phyloP scores from a whole-genome alignment of 305 asterid genomes.

The Fraxinus sp. region DNA sequence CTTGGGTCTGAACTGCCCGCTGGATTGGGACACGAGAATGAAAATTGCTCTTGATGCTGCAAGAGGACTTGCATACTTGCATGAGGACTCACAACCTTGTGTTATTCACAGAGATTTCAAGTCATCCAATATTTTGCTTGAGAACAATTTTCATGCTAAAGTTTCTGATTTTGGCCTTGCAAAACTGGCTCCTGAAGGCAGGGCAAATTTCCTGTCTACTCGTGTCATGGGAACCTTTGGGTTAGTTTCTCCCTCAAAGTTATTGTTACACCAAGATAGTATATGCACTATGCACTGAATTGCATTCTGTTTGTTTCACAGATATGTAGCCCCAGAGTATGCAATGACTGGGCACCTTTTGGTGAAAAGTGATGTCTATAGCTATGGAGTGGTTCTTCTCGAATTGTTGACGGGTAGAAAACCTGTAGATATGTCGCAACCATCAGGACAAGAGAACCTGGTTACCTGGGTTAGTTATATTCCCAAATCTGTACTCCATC shows the following conservation, averaged over 20 bases:
- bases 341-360: constrained; percentile 98
- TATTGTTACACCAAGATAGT: not conserved
- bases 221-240: constrained; percentile 99
- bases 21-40: constrained; percentile 97
- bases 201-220: constrained; percentile 80
- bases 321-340: constrained; percentile 97
- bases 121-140: constrained; percentile 93
- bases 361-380: constrained; percentile 97
- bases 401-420: constrained; percentile 90
- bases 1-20: constrained; percentile 87
- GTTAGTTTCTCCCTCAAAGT: constrained; percentile 44
- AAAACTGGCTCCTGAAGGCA: constrained; percentile 95
- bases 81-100: constrained; percentile 97
- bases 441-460: constrained; percentile 94
- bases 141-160: constrained; percentile 84
- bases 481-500: constrained; percentile 1
- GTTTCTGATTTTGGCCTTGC: constrained; percentile 99
- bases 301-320: constrained; percentile 31
- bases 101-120: constrained; percentile 97
- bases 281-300: constrained; percentile 15
- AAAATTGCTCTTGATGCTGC: constrained; percentile 98
- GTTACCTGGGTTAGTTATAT: constrained; percentile 80
- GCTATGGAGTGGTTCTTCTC: constrained; percentile 96
- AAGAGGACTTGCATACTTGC: constrained; percentile 95
- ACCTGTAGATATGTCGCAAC: constrained; percentile 97